Evolutionary conservation across 2,329 filamentous ascomycete species (phyloP).

Genomic region (Colletotrichum abscissum): DNA sequence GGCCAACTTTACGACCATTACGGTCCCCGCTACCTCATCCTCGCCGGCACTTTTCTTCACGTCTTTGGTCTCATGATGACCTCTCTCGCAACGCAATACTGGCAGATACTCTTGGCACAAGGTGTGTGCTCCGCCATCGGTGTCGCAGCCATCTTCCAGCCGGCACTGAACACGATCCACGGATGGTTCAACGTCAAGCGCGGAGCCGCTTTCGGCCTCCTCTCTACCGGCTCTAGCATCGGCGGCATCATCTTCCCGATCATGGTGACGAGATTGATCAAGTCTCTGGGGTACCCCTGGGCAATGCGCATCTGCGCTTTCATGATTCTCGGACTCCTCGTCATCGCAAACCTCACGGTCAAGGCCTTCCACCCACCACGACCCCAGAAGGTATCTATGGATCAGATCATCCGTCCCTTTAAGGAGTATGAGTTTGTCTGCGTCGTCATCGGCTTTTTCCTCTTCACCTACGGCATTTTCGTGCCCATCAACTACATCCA

Average conservation of each 20-base stretch:
- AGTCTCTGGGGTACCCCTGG: slow-evolving; percentile 51
- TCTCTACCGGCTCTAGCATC: slow-evolving; percentile 48
- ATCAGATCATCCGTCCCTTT: slow-evolving; percentile 46
- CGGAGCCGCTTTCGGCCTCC: slow-evolving; percentile 49
- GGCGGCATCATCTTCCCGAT: slow-evolving; percentile 55
- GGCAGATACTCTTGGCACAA: slow-evolving; percentile 53
- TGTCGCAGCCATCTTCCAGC: slow-evolving; percentile 47
- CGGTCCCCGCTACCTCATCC: slow-evolving; percentile 67
- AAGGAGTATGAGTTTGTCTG: slow-evolving; percentile 46
- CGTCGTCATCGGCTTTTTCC: slow-evolving; percentile 46
- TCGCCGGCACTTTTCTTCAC: slow-evolving; percentile 64
- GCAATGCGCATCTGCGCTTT: slow-evolving; percentile 52
- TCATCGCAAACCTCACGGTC: slow-evolving; percentile 48
- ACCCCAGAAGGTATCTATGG: slow-evolving; percentile 43
- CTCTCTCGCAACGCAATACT: slow-evolving; percentile 56
- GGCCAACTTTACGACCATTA: slow-evolving; percentile 72
- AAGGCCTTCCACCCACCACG: slow-evolving; percentile 40
- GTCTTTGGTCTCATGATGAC: slow-evolving; percentile 74
- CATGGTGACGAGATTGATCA: slow-evolving; percentile 50
- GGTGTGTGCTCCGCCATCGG: slow-evolving; percentile 51
- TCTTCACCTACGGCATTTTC: slow-evolving; percentile 50
- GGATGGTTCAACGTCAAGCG: slow-evolving; percentile 49
- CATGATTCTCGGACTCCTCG: slow-evolving; percentile 47
- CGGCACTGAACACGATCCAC: slow-evolving; percentile 45
- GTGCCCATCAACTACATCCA: slow-evolving; percentile 50